Conservation (phyloP, 2,329 filamentous ascomycete genomes). For the Mycocentrospora acerina region DNA sequence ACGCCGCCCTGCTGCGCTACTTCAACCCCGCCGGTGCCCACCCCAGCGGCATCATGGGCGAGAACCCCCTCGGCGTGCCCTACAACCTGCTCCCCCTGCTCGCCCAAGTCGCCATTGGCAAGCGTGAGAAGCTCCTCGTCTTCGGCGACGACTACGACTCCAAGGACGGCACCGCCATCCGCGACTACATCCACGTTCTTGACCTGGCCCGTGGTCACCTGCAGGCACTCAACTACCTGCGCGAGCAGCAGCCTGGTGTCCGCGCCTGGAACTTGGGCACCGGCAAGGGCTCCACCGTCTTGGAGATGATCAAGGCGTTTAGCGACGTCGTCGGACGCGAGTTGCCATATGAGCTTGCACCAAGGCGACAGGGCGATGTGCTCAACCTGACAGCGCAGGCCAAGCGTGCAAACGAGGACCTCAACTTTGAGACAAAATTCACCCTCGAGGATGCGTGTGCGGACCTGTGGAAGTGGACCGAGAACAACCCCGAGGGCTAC, state of each 20-base stretch:
- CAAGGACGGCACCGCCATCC: conserved; percentile 87
- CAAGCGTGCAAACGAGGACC: conserved; percentile 79
- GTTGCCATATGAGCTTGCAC: conserved; percentile 82
- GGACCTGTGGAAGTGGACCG: conserved; percentile 95
- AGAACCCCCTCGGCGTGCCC: conserved; percentile 92
- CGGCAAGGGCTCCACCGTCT: conserved; percentile 91
- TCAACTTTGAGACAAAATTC: conserved; percentile 87
- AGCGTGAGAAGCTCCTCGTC: conserved; percentile 89
- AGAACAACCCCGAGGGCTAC: conserved; percentile 96
- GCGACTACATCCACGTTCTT: conserved; percentile 97
- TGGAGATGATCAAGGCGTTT: conserved; percentile 97
- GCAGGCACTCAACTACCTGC: conserved; percentile 86
- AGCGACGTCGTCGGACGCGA: conserved; percentile 81
- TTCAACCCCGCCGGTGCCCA: conserved; percentile 97
- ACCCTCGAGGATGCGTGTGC: conserved; percentile 91
- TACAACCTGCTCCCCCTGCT: conserved; percentile 94
- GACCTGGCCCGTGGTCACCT: conserved; percentile 86
- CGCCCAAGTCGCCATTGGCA: conserved; percentile 93
- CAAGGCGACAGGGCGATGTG: conserved; percentile 83
- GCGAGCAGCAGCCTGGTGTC: conserved; percentile 80
- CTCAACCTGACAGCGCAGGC: conserved; percentile 94
- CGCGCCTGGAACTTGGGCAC: conserved; percentile 97
- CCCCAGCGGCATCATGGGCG: conserved; percentile 94
- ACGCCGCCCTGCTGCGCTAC: conserved; percentile 89
- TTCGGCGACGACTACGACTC: conserved; percentile 94